Base-by-base conservation (phyloP, 257 asterid genomes). In the Penstemon davidsonii region DNA sequence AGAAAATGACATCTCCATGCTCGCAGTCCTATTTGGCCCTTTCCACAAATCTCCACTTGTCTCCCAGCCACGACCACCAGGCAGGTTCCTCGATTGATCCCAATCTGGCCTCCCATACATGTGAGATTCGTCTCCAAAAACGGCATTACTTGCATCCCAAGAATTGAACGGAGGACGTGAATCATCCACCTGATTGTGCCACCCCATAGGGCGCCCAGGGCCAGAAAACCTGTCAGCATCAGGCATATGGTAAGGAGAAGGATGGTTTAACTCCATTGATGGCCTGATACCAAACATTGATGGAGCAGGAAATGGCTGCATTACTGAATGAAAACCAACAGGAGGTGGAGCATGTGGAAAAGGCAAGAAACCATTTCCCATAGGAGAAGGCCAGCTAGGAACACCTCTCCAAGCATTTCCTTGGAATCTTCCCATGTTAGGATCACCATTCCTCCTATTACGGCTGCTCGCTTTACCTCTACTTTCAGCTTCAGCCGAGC, bases 311-410 rank as follows among this genome's bases (percentile, higher is more conserved):
- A 84, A 87, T 47, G 84, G 96, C 76, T 85, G 98, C 95, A 94
- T 94, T 69, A 83, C 90, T 1, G 89, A 85, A 76, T 80, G 96
- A 71, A 88, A 88, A 73, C 80, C 81, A 19, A 88, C 88, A 57
- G 88, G 92, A 58, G 95, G 89, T 7, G 95, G 95, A 62, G 81
- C 93, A 39, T 88, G 98, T 58, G 88, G 96, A 76, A 83, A 94
- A 70, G 95, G 97, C 86, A 94, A 72, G 84, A 88, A 94, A 70
- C 99, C 96, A 71, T 91, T 94, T 67, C 88, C 82, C 71, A 87
- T 70, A n/a, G 92, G 97, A 67, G 99, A 87, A 63, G 87, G 88
- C 99, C 99, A 94, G 77, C 71, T 87, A 51, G 96, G 97, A 62
- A 85, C 81, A 59, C 93, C 95, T 81, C 92, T 87, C 98, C 97